A percentile compares a stretch with the other conserved stretches of the same genome.
Evolutionary conservation across 2,329 filamentous ascomycete genomes (phyloP).

Genomic region (Phaeosphaeriaceae sp.): DNA sequence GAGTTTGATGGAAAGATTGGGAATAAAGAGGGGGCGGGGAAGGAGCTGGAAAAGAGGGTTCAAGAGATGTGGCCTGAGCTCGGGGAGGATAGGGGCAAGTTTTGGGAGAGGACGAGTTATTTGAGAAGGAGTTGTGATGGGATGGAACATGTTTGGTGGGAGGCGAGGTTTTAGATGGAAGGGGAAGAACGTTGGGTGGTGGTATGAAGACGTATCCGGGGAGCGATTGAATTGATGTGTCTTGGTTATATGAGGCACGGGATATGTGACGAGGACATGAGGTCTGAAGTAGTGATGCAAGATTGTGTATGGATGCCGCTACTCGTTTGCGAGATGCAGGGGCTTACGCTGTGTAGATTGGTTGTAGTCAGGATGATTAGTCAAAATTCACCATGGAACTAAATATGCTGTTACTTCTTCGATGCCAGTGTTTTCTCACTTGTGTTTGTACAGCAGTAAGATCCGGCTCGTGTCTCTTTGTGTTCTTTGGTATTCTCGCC

Average conservation of each 20-base stretch:
- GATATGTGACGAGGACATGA: too few species aligned
- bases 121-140: neutral
- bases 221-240: too few species aligned
- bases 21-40: neutral
- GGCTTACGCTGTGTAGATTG: neutral
- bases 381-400: too few species aligned
- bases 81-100: neutral
- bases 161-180: neutral
- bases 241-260: too few species aligned
- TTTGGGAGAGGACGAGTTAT: neutral
- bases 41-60: slow-evolving; percentile 1
- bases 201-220: too few species aligned
- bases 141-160: neutral
- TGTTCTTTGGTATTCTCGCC: too few species aligned
- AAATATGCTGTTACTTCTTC: too few species aligned
- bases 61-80: slow-evolving; percentile 1
- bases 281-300: too few species aligned
- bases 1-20: neutral
- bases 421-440: too few species aligned
- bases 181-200: neutral
- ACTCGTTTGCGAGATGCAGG: neutral
- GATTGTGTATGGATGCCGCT: neutral
- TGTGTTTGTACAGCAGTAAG: too few species aligned
- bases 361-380: neutral
- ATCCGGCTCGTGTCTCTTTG: too few species aligned